Evolutionary conservation across 139 green algal genomes (phyloP).

Genomic region (Chlamydomonas sp.): DNA sequence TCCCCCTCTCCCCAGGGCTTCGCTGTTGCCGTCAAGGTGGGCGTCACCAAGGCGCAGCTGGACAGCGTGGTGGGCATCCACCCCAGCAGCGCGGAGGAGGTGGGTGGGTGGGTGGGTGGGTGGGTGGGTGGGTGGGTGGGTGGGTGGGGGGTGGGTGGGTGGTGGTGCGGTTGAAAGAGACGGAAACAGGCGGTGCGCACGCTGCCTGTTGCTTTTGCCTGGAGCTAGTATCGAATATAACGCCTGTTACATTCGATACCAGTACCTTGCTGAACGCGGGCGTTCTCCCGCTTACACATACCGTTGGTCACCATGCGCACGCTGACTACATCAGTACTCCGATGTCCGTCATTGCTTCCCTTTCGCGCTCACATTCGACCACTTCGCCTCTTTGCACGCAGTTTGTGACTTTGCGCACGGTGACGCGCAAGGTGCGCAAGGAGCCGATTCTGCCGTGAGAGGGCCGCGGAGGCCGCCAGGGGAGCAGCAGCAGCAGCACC

Average conservation of each 20-base stretch:
- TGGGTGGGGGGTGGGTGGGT: background rate
- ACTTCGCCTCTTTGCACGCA: background rate
- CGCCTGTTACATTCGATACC: too few species aligned
- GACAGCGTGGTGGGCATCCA: constrained; percentile 96
- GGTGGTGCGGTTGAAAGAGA: background rate
- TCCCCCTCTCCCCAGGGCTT: constrained; percentile 96
- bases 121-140: background rate
- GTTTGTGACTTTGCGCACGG: constrained; percentile 63
- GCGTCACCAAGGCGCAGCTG: constrained; percentile 92
- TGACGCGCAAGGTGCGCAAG: constrained; percentile 42
- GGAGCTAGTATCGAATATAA: too few species aligned
- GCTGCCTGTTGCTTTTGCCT: too few species aligned
- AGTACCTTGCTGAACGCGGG: too few species aligned
- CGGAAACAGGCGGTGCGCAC: too few species aligned
- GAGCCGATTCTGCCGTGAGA: too few species aligned
- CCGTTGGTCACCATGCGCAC: too few species aligned
- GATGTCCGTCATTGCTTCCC: background rate
- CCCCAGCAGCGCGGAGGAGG: constrained; percentile 95
- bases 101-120: constrained; percentile 60
- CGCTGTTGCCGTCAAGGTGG: constrained; percentile 92
- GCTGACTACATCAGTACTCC: background rate
- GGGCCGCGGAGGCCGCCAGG: background rate
- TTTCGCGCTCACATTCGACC: background rate
- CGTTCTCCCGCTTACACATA: too few species aligned
- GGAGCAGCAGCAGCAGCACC: background rate